A percentile compares a stretch with the other conserved stretches of the same genome.
Conservation (phyloP, 2,329 filamentous ascomycete genomes). For the Nannizzia gypsea region DNA sequence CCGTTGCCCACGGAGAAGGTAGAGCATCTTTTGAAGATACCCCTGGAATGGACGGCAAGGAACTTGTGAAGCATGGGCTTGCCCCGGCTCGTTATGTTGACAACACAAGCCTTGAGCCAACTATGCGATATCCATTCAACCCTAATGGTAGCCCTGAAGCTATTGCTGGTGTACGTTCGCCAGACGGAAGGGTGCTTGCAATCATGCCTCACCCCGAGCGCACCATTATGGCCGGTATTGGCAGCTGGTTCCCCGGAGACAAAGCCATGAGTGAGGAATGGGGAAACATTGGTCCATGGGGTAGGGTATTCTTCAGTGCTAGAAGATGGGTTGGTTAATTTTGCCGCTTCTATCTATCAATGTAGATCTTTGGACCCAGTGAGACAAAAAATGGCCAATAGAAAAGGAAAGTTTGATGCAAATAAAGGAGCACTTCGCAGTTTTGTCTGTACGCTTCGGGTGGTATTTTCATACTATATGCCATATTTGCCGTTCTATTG, state of each 20-base stretch:
- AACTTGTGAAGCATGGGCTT: constrained; percentile 53
- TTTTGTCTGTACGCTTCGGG: background rate
- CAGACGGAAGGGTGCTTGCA: constrained; percentile 68
- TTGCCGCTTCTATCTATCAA: background rate
- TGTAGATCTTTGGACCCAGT: background rate
- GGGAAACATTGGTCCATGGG: constrained; percentile 77
- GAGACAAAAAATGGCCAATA: background rate
- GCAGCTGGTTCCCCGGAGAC: constrained; percentile 59
- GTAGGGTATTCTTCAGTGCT: constrained; percentile 74
- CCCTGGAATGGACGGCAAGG: constrained; percentile 32
- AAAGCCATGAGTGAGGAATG: constrained; percentile 45
- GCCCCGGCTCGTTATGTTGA: constrained; percentile 76
- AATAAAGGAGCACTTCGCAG: background rate
- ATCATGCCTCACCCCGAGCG: constrained; percentile 92
- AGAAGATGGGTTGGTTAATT: constrained; percentile 68
- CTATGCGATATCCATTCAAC: constrained; percentile 79
- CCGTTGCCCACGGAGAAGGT: constrained; percentile 83
- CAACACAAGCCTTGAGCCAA: constrained; percentile 57
- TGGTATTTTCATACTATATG: background rate
- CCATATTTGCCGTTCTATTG: no score
- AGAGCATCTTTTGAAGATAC: constrained; percentile 57
- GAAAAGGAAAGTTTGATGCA: background rate
- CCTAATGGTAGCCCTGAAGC: constrained; percentile 74
- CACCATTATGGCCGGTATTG: constrained; percentile 69
- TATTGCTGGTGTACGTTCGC: constrained; percentile 66